Evolutionary conservation across 176 grass and related monocot genomes (phyloP).

Genomic region (Cocos nucifera): DNA sequence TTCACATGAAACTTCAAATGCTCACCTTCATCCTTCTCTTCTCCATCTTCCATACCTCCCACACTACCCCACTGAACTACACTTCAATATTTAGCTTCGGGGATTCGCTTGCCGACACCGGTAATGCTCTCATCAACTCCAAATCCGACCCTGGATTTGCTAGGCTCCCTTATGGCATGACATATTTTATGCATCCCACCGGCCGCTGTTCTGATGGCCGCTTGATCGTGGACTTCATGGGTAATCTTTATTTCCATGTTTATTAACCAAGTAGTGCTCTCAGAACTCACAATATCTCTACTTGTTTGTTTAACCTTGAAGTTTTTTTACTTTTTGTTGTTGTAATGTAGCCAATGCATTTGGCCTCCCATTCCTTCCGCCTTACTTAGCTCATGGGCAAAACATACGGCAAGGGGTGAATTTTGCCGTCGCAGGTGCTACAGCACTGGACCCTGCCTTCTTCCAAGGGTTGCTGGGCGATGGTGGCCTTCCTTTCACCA

Average conservation of each 20-base stretch:
- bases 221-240: constrained; percentile 33
- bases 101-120: constrained; percentile 34
- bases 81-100: constrained; percentile 42
- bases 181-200: constrained; percentile 27
- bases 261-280: no score
- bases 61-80: not conserved
- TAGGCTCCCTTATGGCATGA: constrained; percentile 26
- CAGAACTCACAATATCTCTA: no score
- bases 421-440: constrained; percentile 34
- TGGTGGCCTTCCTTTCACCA: constrained; percentile 15
- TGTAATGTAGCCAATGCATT: constrained; percentile 23
- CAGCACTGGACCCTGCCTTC: constrained; percentile 31
- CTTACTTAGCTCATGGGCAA: constrained; percentile 22
- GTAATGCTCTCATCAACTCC: constrained; percentile 26
- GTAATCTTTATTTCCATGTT: not conserved
- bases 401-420: constrained; percentile 25
- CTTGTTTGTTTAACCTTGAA: not conserved
- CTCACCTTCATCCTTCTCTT: not conserved
- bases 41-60: not conserved
- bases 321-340: not conserved
- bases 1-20: no score
- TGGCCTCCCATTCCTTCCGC: constrained; percentile 31
- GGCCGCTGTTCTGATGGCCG: constrained; percentile 44
- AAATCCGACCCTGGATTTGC: not conserved
- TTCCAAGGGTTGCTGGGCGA: constrained; percentile 12